phyloP scores from a whole-genome alignment of 169 alveolate species.

The Cryptosporidium meleagridis region DNA sequence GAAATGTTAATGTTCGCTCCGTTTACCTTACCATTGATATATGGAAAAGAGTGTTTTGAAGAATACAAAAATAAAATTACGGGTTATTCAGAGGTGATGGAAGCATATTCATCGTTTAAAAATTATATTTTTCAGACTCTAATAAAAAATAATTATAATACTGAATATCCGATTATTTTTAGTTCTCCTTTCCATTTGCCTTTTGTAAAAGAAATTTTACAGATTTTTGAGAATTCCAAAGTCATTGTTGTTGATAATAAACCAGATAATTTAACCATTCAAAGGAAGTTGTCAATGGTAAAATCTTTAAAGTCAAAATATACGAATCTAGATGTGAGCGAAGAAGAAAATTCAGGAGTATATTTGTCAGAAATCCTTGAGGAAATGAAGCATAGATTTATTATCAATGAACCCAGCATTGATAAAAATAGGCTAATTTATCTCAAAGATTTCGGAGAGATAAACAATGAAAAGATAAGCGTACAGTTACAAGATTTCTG shows the following conservation, averaged over 20 bases:
- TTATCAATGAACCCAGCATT: slow-evolving; percentile 38
- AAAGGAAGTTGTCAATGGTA: background rate
- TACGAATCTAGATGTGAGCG: background rate
- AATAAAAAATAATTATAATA: background rate
- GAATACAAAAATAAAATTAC: slow-evolving; percentile 1
- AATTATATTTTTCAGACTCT: background rate
- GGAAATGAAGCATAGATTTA: slow-evolving; percentile 35
- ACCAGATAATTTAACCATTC: background rate
- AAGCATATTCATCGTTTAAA: background rate
- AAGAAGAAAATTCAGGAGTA: background rate
- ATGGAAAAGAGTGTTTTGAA: slow-evolving; percentile 2
- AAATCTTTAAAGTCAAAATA: background rate
- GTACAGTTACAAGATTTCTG: slow-evolving; percentile 11
- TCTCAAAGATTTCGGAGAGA: background rate
- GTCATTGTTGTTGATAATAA: slow-evolving; percentile 5
- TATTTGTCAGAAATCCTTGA: background rate
- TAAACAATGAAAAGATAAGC: background rate
- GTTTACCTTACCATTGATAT: slow-evolving; percentile 11
- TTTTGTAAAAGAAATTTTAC: slow-evolving; percentile 28
- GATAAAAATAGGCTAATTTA: slow-evolving; percentile 31
- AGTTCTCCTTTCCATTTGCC: slow-evolving; percentile 54
- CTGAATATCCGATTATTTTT: slow-evolving; percentile 14
- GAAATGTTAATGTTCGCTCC: slow-evolving; percentile 47
- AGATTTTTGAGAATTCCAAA: slow-evolving; percentile 15
- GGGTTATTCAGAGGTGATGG: background rate